These are phyloP conservation scores for Asterochloris erici DNA, from an alignment of 139 green algal genomes.

Conservation along the genomic window DNA sequence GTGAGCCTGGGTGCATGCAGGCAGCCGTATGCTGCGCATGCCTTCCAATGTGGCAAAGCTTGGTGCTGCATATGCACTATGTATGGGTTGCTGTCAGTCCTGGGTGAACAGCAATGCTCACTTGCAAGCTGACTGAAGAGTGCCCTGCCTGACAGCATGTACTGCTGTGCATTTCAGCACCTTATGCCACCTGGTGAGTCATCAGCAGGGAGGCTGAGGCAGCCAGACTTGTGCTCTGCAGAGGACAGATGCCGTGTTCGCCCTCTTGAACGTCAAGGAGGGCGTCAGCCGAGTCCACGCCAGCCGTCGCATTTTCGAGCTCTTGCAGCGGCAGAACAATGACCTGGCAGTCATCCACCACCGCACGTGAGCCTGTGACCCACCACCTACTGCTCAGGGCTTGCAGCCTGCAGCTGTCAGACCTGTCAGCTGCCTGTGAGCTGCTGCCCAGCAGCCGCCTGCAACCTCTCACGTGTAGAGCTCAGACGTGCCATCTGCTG, in stretches of 20 bases:
- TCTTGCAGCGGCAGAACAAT: conserved; percentile 54
- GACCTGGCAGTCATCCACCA: conserved; percentile 90
- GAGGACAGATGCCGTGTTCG: conserved; percentile 51
- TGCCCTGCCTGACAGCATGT: too few species aligned
- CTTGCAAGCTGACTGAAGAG: too few species aligned
- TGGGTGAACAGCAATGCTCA: too few species aligned
- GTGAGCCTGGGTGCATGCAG: not conserved
- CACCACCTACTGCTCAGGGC: not conserved
- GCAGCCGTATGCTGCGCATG: too few species aligned
- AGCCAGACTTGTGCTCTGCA: conserved; percentile 8
- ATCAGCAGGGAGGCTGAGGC: too few species aligned
- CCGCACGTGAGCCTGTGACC: conserved; percentile 26
- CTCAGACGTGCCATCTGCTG: too few species aligned
- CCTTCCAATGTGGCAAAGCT: too few species aligned
- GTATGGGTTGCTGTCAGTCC: too few species aligned
- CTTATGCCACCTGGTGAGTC: too few species aligned
- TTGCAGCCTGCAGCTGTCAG: not conserved
- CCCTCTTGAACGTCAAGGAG: conserved; percentile 63
- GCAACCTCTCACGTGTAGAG: too few species aligned
- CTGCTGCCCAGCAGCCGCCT: not conserved
- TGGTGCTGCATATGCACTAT: too few species aligned
- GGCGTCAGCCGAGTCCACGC: conserved; percentile 77
- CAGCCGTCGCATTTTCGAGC: conserved; percentile 86
- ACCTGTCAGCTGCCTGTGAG: not conserved
- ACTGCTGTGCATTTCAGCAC: too few species aligned